Evolutionary conservation across 352 stramenopile genomes (phyloP).

Genomic region (Poterioochromonas sp.): DNA sequence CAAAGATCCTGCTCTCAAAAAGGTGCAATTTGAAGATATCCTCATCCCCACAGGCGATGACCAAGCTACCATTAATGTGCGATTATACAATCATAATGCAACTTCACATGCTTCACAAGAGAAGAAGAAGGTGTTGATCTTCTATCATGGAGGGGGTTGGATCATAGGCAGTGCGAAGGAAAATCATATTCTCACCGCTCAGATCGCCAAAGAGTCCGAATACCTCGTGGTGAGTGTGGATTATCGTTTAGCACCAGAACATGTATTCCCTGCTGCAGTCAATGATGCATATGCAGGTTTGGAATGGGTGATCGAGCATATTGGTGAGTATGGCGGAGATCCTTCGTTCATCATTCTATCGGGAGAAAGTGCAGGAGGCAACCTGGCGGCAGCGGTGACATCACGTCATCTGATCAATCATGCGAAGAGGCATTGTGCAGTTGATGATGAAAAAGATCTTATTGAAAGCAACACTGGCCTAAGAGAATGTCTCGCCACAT

Average conservation of each 20-base stretch:
- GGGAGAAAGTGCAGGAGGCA: not conserved
- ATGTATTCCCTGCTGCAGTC: not conserved
- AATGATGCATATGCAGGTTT: not conserved
- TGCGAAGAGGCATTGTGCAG: no score
- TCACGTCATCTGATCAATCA: no score
- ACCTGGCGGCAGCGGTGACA: not conserved
- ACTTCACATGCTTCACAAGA: no score
- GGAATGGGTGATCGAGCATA: not conserved
- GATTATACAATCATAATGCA: no score
- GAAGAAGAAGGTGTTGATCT: not conserved
- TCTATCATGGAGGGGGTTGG: constrained; percentile 1
- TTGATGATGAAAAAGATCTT: no score
- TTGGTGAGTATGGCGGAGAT: not conserved
- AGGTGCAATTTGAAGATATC: no score
- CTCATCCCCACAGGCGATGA: no score
- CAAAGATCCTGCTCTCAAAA: no score
- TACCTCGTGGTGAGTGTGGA: not conserved
- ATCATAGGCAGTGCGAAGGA: not conserved
- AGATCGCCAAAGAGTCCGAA: not conserved
- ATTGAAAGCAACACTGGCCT: no score
- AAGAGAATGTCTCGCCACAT: no score
- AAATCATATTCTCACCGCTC: not conserved
- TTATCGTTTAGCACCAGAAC: not conserved
- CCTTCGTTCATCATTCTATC: not conserved
- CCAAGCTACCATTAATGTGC: no score